Percentiles rank a stretch among this genome's conserved stretches.
These are phyloP conservation scores for Cytauxzoon felis DNA, from an alignment of 169 alveolate genomes.

Conservation along the genomic window DNA sequence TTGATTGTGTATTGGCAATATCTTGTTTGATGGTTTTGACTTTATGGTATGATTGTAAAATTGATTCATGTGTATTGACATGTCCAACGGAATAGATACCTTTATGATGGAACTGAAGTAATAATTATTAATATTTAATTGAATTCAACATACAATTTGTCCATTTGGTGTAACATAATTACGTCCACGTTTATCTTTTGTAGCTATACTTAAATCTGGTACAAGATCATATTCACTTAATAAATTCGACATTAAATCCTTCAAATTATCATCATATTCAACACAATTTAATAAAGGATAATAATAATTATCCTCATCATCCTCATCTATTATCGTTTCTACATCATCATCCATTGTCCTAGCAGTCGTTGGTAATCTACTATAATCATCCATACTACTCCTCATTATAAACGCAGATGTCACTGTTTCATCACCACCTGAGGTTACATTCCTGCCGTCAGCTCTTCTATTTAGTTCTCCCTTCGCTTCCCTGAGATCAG, in stretches of 20 bases:
- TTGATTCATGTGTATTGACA: conserved; percentile 20
- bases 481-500: no score
- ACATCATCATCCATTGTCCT: no score
- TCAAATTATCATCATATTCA: neutral
- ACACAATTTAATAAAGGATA: conserved; percentile 30
- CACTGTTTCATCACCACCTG: neutral
- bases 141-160: conserved; percentile 3
- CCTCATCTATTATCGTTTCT: no score
- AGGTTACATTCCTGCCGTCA: neutral
- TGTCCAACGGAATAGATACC: conserved; percentile 58
- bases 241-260: neutral
- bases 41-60: conserved; percentile 4
- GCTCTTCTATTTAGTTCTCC: neutral
- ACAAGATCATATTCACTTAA: conserved; percentile 34
- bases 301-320: conserved; percentile 6
- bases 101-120: conserved; percentile 34
- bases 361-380: no score
- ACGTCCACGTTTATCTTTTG: neutral
- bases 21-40: conserved; percentile 18
- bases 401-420: no score
- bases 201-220: conserved; percentile 23
- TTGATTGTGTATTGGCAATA: neutral
- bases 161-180: conserved; percentile 61
- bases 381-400: no score
- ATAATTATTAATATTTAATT: no score